Evolutionary conservation across 2,329 filamentous ascomycete species (phyloP), one percentile per base, ranked within the genome.

Genomic region (Sarocladium brachiariae): DNA sequence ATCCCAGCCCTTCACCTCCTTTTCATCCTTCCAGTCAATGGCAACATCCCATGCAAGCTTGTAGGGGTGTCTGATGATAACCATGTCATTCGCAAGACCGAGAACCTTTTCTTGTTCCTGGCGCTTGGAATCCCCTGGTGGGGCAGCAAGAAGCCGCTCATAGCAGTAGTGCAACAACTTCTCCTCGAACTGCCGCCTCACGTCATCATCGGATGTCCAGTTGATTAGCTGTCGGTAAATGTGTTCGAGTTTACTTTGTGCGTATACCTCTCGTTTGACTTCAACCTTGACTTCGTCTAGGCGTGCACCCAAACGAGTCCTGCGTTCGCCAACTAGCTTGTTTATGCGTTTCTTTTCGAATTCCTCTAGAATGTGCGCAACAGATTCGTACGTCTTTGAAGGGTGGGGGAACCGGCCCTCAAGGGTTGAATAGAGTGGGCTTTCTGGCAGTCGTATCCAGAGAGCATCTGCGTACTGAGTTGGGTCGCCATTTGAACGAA

Each of bases 331-430:
- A 57, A 99, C 95, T 52, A 96, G 81, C 3, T 80, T 87, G 63
- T 96, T 96, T 65, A 96, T 92, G 27, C 82, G 84, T 63, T 92
- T 86, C 62, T 87, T 91, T 68, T 99, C 93, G 54, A 93, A 88
- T 2, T 80, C 73, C 62, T 97, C 93, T 2, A 88, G 77, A 18
- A 95, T 87, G 58, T 93, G 84, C 13, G 89, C 87, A 50, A 97
- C 83, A 30, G 80, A 84, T 58, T 84, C 84, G 65, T 95, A 96
- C 0, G 88, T 95, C 53, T 83, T 80, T 9, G 84, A 80, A 0
- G 93, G 91, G 56, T 87, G 82, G 2, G 86, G 87, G 3, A 97
- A 73, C 3, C 89, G 81, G 5, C 91, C 92, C 70, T 96, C 89
- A 3, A 99, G 78, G 51, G 82, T 84, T 2, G 80, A 70, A 64